Percentiles rank a stretch among this genome's conserved stretches.
phyloP scores from a whole-genome alignment of 2,329 filamentous ascomycete species.

The Fusarium austroafricanum region DNA sequence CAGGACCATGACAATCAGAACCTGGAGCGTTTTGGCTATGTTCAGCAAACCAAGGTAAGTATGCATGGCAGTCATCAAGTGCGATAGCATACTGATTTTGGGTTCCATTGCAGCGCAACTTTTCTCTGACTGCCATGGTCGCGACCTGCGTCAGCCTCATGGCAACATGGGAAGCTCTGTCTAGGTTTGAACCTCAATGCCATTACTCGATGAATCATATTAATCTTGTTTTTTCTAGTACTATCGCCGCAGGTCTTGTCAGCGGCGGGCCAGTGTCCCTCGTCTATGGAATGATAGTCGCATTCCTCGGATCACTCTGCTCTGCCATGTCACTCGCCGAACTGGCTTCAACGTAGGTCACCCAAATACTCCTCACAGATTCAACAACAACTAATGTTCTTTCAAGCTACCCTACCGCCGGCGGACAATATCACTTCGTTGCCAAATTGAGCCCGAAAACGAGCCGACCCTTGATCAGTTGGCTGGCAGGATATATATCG shows the following conservation, averaged over 20 bases:
- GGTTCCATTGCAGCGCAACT: slow-evolving; percentile 20
- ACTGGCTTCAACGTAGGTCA: slow-evolving; percentile 15
- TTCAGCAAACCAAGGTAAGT: slow-evolving; percentile 2
- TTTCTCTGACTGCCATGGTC: slow-evolving; percentile 28
- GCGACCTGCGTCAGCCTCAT: slow-evolving; percentile 25
- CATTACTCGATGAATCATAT: background rate
- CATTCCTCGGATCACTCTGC: slow-evolving; percentile 23
- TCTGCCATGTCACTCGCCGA: slow-evolving; percentile 38
- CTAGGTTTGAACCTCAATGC: slow-evolving; percentile 11
- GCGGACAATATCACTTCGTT: slow-evolving; percentile 37
- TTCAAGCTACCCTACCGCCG: slow-evolving; percentile 21
- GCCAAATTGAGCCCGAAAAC: slow-evolving; percentile 11
- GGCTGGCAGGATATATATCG: slow-evolving; percentile 33
- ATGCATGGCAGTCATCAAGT: background rate
- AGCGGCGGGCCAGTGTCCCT: slow-evolving; percentile 32
- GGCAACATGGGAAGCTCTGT: slow-evolving; percentile 39
- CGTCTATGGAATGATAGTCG: slow-evolving; percentile 27
- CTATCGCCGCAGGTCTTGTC: slow-evolving; percentile 28
- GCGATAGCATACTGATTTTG: background rate
- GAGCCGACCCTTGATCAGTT: slow-evolving; percentile 9
- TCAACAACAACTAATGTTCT: background rate
- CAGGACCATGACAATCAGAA: background rate
- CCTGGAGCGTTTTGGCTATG: slow-evolving; percentile 6
- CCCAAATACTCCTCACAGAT: too few relatives aligned
- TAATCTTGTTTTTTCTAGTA: slow-evolving; percentile 7